These are phyloP conservation scores for Hypoxylon crocopeplum DNA, from an alignment of 495 filamentous ascomycete species.

Conservation along the genomic window DNA sequence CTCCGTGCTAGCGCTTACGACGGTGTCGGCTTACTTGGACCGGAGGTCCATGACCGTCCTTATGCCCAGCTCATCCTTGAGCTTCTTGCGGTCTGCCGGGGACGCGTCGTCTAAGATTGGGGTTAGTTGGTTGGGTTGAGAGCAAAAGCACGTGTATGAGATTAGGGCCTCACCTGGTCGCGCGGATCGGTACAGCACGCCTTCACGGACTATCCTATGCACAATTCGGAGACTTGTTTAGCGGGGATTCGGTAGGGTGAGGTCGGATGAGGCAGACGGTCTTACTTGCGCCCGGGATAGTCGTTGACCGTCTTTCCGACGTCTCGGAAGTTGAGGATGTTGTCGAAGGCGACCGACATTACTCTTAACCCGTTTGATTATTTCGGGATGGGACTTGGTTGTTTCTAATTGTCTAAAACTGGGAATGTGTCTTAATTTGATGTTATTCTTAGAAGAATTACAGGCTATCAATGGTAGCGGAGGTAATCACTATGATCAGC, in stretches of 20 bases:
- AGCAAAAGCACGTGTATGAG: too few species aligned
- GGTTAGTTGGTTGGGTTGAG: not conserved
- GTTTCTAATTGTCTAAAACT: too few species aligned
- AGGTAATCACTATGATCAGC: too few species aligned
- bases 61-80: constrained; percentile 69
- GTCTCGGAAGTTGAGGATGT: constrained; percentile 84
- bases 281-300: constrained; percentile 60
- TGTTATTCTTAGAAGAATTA: too few species aligned
- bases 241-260: not conserved
- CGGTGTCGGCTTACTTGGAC: constrained; percentile 61
- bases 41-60: constrained; percentile 78
- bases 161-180: constrained; percentile 61
- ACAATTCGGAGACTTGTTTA: not conserved
- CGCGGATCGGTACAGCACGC: constrained; percentile 76
- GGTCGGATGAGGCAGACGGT: not conserved
- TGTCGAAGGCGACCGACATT: constrained; percentile 59
- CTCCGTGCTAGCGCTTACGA: not conserved
- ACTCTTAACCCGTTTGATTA: too few species aligned
- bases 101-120: constrained; percentile 69
- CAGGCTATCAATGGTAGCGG: too few species aligned
- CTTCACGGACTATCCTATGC: constrained; percentile 67
- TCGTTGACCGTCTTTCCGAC: constrained; percentile 77
- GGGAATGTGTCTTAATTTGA: too few species aligned
- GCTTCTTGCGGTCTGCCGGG: constrained; percentile 61
- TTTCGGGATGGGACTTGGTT: too few species aligned